phyloP scores from a whole-genome alignment of 192 early-diverging fungal species.

The Linnemannia schmuckeri region DNA sequence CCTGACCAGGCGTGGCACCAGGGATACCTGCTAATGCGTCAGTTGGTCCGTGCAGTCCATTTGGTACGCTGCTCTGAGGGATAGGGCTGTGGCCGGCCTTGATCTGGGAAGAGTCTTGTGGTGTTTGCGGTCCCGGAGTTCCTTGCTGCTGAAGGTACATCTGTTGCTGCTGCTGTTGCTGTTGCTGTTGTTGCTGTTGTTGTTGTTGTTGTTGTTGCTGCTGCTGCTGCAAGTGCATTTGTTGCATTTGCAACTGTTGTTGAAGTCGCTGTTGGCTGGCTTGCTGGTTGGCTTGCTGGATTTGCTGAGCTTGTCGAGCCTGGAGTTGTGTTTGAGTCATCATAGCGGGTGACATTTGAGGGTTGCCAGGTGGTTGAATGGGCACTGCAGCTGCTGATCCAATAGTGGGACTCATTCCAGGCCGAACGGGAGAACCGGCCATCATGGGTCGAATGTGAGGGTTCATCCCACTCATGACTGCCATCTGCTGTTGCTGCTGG shows the following conservation, averaged over 20 bases:
- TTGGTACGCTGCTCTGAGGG: slow-evolving; percentile 28
- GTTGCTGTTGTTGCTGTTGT: slow-evolving; percentile 16
- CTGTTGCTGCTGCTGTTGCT: slow-evolving; percentile 27
- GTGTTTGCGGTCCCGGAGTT: slow-evolving; percentile 37
- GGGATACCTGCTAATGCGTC: slow-evolving; percentile 11
- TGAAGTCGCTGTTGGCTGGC: background rate
- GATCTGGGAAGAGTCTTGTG: slow-evolving; percentile 43
- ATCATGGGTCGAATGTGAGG: slow-evolving; percentile 32
- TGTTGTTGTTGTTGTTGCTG: slow-evolving; percentile 21
- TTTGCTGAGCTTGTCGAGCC: background rate
- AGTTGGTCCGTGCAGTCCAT: slow-evolving; percentile 25
- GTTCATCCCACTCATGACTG: slow-evolving; percentile 24
- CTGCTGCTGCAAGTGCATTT: slow-evolving; percentile 16
- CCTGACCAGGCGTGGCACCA: slow-evolving; percentile 4
- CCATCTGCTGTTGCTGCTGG: slow-evolving; percentile 32
- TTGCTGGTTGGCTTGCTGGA: background rate
- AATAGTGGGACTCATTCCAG: slow-evolving; percentile 34
- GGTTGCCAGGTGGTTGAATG: slow-evolving; percentile 23
- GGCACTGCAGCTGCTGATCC: slow-evolving; percentile 1
- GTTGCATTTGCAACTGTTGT: slow-evolving; percentile 18
- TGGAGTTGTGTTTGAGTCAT: slow-evolving; percentile 21
- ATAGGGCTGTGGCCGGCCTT: slow-evolving; percentile 38
- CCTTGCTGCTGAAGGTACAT: slow-evolving; percentile 25
- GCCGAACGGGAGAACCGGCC: slow-evolving; percentile 17
- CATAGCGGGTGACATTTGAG: slow-evolving; percentile 11